Base-by-base conservation (phyloP, 106 monocot genomes). In the Allium fistulosum region DNA sequence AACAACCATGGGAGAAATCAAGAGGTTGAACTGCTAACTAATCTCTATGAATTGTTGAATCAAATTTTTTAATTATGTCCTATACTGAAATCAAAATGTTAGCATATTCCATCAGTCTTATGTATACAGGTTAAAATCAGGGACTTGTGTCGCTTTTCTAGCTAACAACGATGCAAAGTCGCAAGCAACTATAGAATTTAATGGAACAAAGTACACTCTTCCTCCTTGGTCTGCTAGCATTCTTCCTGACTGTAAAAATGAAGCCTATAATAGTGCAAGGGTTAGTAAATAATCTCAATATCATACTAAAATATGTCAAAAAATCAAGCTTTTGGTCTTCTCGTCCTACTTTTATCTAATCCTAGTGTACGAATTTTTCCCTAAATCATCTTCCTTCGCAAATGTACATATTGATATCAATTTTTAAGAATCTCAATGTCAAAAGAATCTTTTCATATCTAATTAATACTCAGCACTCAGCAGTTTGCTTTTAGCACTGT, bases 201-300 rank as follows among this genome's bases (percentile, higher is more conserved):
- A 92, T 79, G 88, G 88, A 28, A 57, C 83, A 77, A 83, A 85
- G 59, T 83, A 92, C 69, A 73, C 84, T 70, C 88, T 97, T 77
- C 97, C 97, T 59, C 89, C 97, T 62, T 92, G 97, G 97, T 97
- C 97, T 63, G 84, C 91, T 58, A 92, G 89, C 84, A 81, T 97
- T 65, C 92, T 97, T 75, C 97, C 97, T 26, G 89, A 97, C 56
- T 97, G 97, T 74, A 89, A 84, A 75, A 97, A 80, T 56, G 72
- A 74, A 69, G 87, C 86, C 53, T 97, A 77, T 77, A 97, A 97
- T 73, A 97, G 84, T 46, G 97, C 97, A 52, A 88, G 71, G 82
- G 97, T 97, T 66, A 83, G 89, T 65, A 51, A 63, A 13, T 15
- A 26, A 0, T 17, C 46, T 69, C 0, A 51, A 55, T 61, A 12